Base-by-base conservation (phyloP, 2,329 filamentous ascomycete genomes). In the Fusarium robinianum region DNA sequence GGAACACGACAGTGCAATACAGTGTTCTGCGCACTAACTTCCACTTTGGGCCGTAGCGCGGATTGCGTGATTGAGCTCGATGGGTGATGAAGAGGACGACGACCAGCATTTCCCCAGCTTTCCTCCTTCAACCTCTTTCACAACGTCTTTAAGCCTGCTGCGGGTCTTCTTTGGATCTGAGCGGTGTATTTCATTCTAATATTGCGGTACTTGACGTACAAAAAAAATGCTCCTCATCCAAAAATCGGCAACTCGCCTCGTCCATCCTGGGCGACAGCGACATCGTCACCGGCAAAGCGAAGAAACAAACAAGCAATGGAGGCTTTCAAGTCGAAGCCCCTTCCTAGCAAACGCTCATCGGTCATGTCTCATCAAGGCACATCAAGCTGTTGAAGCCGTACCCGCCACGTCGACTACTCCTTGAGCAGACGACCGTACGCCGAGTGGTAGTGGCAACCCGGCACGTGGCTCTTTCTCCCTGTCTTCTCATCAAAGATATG, bases 401-500 rank as follows among this genome's bases (percentile, higher is more conserved):
- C 39, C 16, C 32, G 16, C n/a, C 6, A 23, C 12, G 16, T 25
- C 26, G 15, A 30, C 47, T 61, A 60, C 47, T 73, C 61, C 53
- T 72, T 67, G 32, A 80, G 57, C 51, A 74, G 66, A 49, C 71
- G 68, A 22, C 80, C 81, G 66, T 78, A 83, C 36, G 68, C 75
- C 32, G 88, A 91, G 68, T 82, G 90, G 71, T 88, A 88, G 46
- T 81, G 79, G 62, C 81, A 84, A 61, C 87, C 85, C 46, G 78
- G 76, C 32, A 90, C 77, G 65, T 90, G 86, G 56, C 77, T 85
- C 45, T 79, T 81, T 67, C 83, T 83, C 39, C 91, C 88, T 4
- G 89, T 95, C 57, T 76, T 76, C 53, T 84, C 80, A 61, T 92
- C 81, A 67, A 92, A 96, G 63, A 92, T 82, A 61, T 88, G 80